Conservation (phyloP, 1,284 basidiomycete genomes). For the Stygiomarasmius scandens region DNA sequence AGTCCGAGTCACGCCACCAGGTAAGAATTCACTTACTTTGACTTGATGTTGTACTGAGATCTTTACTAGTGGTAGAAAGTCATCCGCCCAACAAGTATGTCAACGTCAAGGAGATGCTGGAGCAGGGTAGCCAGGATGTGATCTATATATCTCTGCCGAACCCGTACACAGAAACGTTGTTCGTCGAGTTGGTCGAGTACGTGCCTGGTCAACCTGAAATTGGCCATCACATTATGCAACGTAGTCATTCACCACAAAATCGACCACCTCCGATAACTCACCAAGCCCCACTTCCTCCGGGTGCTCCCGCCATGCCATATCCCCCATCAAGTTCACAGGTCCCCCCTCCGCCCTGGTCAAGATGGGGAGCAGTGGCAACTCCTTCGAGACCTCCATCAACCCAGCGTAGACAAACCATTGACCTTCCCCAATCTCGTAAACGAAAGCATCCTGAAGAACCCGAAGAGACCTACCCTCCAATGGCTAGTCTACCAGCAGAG, state of each 20-base stretch:
- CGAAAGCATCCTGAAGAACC: slow-evolving; percentile 33
- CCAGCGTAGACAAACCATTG: slow-evolving; percentile 35
- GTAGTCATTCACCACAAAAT: background rate
- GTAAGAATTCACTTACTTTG: slow-evolving; percentile 43
- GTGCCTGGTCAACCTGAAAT: slow-evolving; percentile 44
- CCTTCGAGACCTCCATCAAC: slow-evolving; percentile 45
- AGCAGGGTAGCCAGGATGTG: slow-evolving; percentile 71
- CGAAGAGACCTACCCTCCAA: slow-evolving; percentile 24
- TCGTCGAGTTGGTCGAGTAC: slow-evolving; percentile 74
- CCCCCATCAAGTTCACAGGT: slow-evolving; percentile 36
- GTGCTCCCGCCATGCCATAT: slow-evolving; percentile 8
- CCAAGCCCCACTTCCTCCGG: background rate
- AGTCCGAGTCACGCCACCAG: slow-evolving; percentile 66
- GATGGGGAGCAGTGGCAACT: slow-evolving; percentile 51
- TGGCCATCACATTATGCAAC: slow-evolving; percentile 6
- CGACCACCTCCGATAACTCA: background rate
- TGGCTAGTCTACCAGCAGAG: slow-evolving; percentile 24
- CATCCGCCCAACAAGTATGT: slow-evolving; percentile 57
- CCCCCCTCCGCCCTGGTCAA: slow-evolving; percentile 69
- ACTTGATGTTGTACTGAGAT: slow-evolving; percentile 13
- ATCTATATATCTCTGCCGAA: slow-evolving; percentile 66
- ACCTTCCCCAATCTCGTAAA: slow-evolving; percentile 25
- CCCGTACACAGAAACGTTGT: slow-evolving; percentile 67
- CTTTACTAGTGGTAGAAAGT: slow-evolving; percentile 38
- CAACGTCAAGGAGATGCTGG: slow-evolving; percentile 71